These are phyloP conservation scores for Phoenix dactylifera DNA, from an alignment of 176 grass and related monocot genomes.

Conservation along the genomic window DNA sequence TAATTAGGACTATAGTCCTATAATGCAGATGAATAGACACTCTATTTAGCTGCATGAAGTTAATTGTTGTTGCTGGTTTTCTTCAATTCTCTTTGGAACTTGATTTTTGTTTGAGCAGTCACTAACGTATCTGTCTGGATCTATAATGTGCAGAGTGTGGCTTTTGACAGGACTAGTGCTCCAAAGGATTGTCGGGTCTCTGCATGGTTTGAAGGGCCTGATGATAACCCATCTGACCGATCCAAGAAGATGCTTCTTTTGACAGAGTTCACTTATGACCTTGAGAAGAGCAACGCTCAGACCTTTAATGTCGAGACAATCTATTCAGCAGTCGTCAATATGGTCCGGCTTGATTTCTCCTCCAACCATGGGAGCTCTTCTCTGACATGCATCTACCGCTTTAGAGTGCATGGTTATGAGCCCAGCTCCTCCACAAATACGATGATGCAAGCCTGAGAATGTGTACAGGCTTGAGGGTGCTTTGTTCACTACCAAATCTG, in stretches of 20 bases:
- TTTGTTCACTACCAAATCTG: no score
- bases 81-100: no score
- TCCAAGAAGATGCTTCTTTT: slow-evolving; percentile 19
- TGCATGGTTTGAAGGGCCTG: slow-evolving; percentile 43
- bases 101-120: neutral
- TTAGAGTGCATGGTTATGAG: slow-evolving; percentile 58
- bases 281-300: slow-evolving; percentile 51
- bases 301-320: slow-evolving; percentile 32
- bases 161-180: slow-evolving; percentile 63
- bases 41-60: no score
- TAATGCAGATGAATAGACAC: no score
- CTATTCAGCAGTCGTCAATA: slow-evolving; percentile 39
- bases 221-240: slow-evolving; percentile 12
- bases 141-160: slow-evolving; percentile 39
- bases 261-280: slow-evolving; percentile 43
- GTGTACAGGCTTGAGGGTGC: neutral
- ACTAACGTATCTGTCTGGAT: neutral
- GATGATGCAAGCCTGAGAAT: slow-evolving; percentile 15
- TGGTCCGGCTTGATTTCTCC: slow-evolving; percentile 47
- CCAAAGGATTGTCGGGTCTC: slow-evolving; percentile 47
- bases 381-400: slow-evolving; percentile 61
- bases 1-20: no score
- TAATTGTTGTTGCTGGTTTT: no score
- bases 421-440: slow-evolving; percentile 7
- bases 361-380: slow-evolving; percentile 61